Evolutionary conservation across 805 yeast species (phyloP), one percentile per base, ranked within the genome.

Genomic region (Teunomyces lycoperdinae): DNA sequence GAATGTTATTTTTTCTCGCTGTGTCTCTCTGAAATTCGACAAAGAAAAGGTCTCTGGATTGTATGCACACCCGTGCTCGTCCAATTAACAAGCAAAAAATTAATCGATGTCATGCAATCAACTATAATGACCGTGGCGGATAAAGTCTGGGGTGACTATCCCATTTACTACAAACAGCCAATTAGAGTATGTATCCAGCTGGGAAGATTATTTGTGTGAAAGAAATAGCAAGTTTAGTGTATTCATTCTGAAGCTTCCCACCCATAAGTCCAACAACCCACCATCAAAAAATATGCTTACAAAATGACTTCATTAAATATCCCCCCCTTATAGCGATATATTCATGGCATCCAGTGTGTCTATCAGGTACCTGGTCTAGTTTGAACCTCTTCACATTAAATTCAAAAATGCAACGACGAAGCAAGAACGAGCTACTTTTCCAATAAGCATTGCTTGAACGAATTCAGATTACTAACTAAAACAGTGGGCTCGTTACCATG

Each of bases 401-500:
- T 3, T 20, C 24, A 20, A 20, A 5, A 20, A 20, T 20, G 24
- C 24, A 20, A 20, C 5, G 24, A 20, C 24, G 24, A 20, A 20
- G 24, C 24, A 20, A 20, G 24, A 4, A 20, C 24, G 6, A 6
- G n/a, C 9, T 13, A 32, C 34, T 13, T 13, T 32, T 32, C 34
- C 34, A n/a, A 32, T 8, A 32, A 9, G 4, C 14, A 14, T 32
- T 32, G 5, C 34, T 8, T 9, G 34, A 32, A 32, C n/a, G 5
- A 1, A 13, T 5, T 6, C 14, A 17, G 9, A 36, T 16, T 52
- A 58, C 58, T 56, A 56, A 55, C 60, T 4, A 43, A 13, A 14
- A 27, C n/a, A 81, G 86, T 83, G 87, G 87, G 66, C 77, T 55
- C 84, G 91, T 64, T 86, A 81, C 69, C 84, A 83, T 57, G 87